Conservation (phyloP, 768 basidiomycete genomes). For the Hebeloma cylindrosporum region DNA sequence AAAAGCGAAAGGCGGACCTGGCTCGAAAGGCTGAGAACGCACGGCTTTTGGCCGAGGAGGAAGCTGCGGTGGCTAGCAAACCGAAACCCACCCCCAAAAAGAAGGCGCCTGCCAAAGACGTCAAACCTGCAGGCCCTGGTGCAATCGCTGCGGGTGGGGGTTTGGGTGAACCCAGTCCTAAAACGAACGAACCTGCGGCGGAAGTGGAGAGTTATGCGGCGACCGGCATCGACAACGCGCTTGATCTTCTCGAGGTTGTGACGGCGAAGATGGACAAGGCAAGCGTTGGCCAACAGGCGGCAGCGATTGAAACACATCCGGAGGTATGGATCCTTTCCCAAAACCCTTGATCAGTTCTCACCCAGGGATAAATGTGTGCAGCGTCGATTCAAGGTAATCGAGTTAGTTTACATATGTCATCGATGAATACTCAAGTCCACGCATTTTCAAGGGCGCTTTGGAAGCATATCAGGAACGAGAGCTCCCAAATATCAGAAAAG, state of each 20-base stretch:
- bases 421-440: constrained; percentile 1
- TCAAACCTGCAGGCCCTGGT: constrained; percentile 78
- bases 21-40: constrained; percentile 88
- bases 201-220: constrained; percentile 73
- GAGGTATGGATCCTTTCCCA: constrained; percentile 56
- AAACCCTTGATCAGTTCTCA: constrained; percentile 11
- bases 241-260: constrained; percentile 87
- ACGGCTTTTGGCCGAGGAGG: constrained; percentile 85
- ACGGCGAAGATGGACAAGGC: constrained; percentile 94
- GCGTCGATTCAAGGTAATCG: constrained; percentile 87
- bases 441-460: constrained; percentile 64
- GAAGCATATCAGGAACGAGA: constrained; percentile 89
- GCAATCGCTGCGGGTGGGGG: constrained; percentile 77
- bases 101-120: constrained; percentile 40
- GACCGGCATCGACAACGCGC: constrained; percentile 86
- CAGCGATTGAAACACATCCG: constrained; percentile 85
- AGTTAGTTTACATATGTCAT: constrained; percentile 5
- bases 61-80: constrained; percentile 54
- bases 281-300: constrained; percentile 83
- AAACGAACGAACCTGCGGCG: constrained; percentile 30
- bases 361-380: no score
- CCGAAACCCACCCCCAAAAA: constrained; percentile 70
- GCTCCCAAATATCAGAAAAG: constrained; percentile 71
- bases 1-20: constrained; percentile 76
- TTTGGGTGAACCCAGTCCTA: constrained; percentile 28